These are phyloP conservation scores for Epichloe scottii DNA, from an alignment of 2,329 filamentous ascomycete genomes.

Conservation along the genomic window DNA sequence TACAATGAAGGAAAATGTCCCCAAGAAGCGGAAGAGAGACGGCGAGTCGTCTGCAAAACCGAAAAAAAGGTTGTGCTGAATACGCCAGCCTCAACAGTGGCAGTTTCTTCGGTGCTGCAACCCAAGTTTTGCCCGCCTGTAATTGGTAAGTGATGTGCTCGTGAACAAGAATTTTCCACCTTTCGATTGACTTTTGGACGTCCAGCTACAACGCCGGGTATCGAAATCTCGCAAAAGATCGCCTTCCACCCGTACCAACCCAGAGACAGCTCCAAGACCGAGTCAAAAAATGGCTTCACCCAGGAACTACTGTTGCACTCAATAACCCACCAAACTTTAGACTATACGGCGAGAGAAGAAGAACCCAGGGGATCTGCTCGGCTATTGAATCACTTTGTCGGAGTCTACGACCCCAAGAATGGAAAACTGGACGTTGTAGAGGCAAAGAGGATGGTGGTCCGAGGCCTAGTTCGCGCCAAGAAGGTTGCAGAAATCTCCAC, in stretches of 20 bases:
- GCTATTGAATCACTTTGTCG: constrained; percentile 50
- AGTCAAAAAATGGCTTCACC: constrained; percentile 26
- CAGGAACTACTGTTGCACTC: constrained; percentile 46
- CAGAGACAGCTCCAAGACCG: constrained; percentile 20
- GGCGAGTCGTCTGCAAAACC: constrained; percentile 27
- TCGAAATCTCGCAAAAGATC: constrained; percentile 22
- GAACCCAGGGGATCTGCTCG: constrained; percentile 17
- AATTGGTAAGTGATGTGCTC: constrained; percentile 27
- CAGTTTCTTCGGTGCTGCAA: constrained; percentile 33
- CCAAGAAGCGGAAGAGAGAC: constrained; percentile 43
- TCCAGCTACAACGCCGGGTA: constrained; percentile 22
- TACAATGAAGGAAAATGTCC: constrained; percentile 26
- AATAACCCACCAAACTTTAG: constrained; percentile 40
- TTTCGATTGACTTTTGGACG: neutral
- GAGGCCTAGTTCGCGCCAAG: constrained; percentile 43
- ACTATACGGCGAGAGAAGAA: constrained; percentile 46
- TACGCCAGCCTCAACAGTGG: constrained; percentile 25
- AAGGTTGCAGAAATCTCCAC: constrained; percentile 36
- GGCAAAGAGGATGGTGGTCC: constrained; percentile 51
- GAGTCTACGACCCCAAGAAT: constrained; percentile 48
- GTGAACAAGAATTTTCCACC: no score
- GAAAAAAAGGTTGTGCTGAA: constrained; percentile 42
- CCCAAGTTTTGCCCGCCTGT: constrained; percentile 38
- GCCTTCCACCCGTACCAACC: constrained; percentile 38
- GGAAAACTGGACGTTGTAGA: constrained; percentile 48